Conservation (phyloP, 2,329 filamentous ascomycete genomes). For the Colletotrichum godetiae region DNA sequence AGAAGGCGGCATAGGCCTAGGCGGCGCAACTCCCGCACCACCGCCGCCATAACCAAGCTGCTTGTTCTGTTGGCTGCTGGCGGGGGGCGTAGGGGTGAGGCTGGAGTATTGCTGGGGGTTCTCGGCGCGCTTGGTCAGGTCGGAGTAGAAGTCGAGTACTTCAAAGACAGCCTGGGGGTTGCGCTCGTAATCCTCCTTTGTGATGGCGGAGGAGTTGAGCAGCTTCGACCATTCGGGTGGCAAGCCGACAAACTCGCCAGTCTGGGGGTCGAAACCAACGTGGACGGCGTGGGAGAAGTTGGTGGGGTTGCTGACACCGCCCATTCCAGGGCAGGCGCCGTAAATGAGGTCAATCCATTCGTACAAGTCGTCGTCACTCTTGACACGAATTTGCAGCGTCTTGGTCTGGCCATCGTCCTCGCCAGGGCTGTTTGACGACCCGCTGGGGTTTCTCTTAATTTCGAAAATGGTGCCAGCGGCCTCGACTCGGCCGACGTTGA, state of each 20-base stretch:
- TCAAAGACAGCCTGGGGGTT: slow-evolving; percentile 90
- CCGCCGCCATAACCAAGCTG: slow-evolving; percentile 70
- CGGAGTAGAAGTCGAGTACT: slow-evolving; percentile 86
- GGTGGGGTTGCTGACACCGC: slow-evolving; percentile 96
- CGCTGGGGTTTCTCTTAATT: slow-evolving; percentile 81
- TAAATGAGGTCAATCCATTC: slow-evolving; percentile 99
- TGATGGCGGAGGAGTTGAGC: slow-evolving; percentile 94
- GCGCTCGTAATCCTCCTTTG: slow-evolving; percentile 97
- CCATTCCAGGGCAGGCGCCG: slow-evolving; percentile 95
- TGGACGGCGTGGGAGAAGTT: slow-evolving; percentile 98
- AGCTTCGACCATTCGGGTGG: slow-evolving; percentile 98
- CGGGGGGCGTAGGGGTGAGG: slow-evolving; percentile 74
- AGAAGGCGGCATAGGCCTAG: slow-evolving; percentile 70
- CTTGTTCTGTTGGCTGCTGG: slow-evolving; percentile 67
- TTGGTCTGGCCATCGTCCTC: slow-evolving; percentile 85
- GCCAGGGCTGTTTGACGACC: slow-evolving; percentile 75
- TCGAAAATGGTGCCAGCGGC: slow-evolving; percentile 93
- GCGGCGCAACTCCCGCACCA: slow-evolving; percentile 72
- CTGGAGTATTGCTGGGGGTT: slow-evolving; percentile 77
- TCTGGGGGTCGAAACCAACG: slow-evolving; percentile 95
- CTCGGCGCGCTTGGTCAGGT: slow-evolving; percentile 80
- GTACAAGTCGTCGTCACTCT: slow-evolving; percentile 96
- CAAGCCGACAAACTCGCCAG: slow-evolving; percentile 92
- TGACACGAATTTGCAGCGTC: slow-evolving; percentile 91
- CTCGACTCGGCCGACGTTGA: slow-evolving; percentile 91